Conservation (phyloP, 2,329 filamentous ascomycete genomes). For the Whalleya microplaca region DNA sequence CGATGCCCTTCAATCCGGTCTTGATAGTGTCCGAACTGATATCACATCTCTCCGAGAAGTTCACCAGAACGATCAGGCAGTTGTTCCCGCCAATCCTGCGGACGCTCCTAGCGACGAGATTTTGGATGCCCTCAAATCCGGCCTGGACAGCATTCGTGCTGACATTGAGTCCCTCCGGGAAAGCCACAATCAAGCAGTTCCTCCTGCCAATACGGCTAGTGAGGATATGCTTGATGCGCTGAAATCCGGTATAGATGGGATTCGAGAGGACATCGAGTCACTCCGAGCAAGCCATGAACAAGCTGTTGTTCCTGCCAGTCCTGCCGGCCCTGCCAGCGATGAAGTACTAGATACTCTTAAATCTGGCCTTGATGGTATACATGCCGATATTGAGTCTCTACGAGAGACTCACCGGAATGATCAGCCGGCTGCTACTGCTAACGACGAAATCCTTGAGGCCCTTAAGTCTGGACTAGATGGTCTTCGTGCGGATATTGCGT, state of each 20-base stretch:
- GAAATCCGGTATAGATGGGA: neutral
- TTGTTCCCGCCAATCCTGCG: slow-evolving; percentile 2
- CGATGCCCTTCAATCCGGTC: slow-evolving; percentile 81
- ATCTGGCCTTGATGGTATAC: neutral
- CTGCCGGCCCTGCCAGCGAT: neutral
- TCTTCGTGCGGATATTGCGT: neutral
- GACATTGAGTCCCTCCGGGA: neutral
- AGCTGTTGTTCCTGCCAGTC: neutral
- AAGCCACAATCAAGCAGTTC: neutral
- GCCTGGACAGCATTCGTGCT: neutral
- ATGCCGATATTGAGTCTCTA: neutral
- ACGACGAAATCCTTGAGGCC: neutral
- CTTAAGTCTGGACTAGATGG: neutral
- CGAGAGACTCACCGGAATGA: neutral
- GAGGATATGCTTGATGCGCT: neutral
- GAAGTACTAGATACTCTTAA: neutral
- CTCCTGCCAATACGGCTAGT: neutral
- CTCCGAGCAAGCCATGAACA: neutral
- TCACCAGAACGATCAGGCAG: slow-evolving; percentile 28
- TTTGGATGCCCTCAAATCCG: neutral
- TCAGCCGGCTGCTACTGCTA: neutral
- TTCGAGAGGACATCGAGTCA: neutral
- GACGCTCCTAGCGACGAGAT: neutral
- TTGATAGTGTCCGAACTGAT: slow-evolving; percentile 75
- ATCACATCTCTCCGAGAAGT: slow-evolving; percentile 75